Conservation (phyloP, 371 early-diverging fungal species). For the Mortierella sp. region DNA sequence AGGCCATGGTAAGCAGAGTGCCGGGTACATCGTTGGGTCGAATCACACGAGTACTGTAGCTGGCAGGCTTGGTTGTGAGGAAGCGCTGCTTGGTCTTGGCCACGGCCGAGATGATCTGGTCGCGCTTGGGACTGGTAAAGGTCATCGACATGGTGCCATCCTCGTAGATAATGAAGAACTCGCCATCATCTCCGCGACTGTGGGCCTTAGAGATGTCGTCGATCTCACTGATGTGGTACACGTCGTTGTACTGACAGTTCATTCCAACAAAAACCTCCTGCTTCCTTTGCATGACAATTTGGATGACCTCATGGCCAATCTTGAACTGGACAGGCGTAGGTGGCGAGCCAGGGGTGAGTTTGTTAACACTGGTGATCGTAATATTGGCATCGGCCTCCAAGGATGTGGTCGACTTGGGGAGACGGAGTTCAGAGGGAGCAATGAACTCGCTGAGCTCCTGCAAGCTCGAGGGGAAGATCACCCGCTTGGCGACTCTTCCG, state of each 20-base stretch:
- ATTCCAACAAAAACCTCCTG: conserved; percentile 80
- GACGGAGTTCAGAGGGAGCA: conserved; percentile 73
- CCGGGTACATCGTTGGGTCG: conserved; percentile 95
- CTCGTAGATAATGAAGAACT: conserved; percentile 85
- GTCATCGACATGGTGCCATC: conserved; percentile 76
- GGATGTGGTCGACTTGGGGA: conserved; percentile 84
- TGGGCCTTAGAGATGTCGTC: conserved; percentile 77
- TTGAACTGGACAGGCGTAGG: conserved; percentile 86
- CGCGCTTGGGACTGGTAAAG: conserved; percentile 83
- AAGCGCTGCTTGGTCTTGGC: conserved; percentile 80
- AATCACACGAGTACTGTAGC: conserved; percentile 78
- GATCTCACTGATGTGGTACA: conserved; percentile 88
- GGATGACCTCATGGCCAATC: conserved; percentile 84
- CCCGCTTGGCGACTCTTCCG: conserved; percentile 70
- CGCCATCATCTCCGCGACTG: conserved; percentile 73
- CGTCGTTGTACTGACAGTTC: conserved; percentile 85
- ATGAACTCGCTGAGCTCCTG: conserved; percentile 82
- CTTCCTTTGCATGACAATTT: conserved; percentile 79
- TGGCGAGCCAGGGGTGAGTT: conserved; percentile 71
- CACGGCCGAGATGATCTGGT: conserved; percentile 81
- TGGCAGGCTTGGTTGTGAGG: conserved; percentile 76
- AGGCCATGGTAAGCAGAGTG: conserved; percentile 91
- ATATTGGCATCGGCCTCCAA: conserved; percentile 78
- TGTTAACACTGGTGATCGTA: conserved; percentile 75
- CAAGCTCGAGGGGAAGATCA: conserved; percentile 75